Evolutionary conservation across 106 monocot species (phyloP), one percentile per base, ranked within the genome.

Genomic region (Apostasia ramifera): DNA sequence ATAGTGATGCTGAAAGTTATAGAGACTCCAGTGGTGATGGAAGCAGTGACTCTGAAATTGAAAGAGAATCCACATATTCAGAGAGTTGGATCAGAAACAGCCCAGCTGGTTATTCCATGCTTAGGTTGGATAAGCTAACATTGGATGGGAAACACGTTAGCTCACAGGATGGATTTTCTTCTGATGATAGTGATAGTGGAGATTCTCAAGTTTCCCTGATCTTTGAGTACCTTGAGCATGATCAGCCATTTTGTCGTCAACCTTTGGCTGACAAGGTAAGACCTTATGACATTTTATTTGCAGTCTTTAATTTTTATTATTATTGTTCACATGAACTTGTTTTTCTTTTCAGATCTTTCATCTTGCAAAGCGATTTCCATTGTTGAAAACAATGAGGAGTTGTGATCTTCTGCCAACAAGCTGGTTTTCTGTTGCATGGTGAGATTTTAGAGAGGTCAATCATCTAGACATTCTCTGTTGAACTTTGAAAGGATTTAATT

Each of bases 371-470:
- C 47, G 8, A 10, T 84, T 84, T 62, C 84, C 91, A 43, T 69
- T 63, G 57, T 61, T 91, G 59, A 81, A 51, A 72, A 82, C 86
- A 10, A 46, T 81, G 56, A 79, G 69, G 76, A 91, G 91, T 70
- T 83, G 91, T 76, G 86, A 91, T 75, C 68, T 91, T 58, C 72
- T 76, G 47, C 82, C 91, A 41, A 37, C 78, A 9, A 91, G 91
- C 69, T 91, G 91, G 91, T 73, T 91, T 59, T 89, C 86, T 75
- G 86, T 91, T 76, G 86, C 91, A 82, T 91, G 91, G 91, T 91
- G 59, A 41, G 73, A 37, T 71, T 76, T 52, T 47, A 51, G 26
- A 26, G 26, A 26, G 26, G 26, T 26, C 1, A 1, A 37, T 58
- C 2, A 3, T 44, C 13, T n/a, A 12, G 12, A 49, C 46, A 48